Conservation (phyloP, 1,284 basidiomycete species). For the Porodaedalea pini region DNA sequence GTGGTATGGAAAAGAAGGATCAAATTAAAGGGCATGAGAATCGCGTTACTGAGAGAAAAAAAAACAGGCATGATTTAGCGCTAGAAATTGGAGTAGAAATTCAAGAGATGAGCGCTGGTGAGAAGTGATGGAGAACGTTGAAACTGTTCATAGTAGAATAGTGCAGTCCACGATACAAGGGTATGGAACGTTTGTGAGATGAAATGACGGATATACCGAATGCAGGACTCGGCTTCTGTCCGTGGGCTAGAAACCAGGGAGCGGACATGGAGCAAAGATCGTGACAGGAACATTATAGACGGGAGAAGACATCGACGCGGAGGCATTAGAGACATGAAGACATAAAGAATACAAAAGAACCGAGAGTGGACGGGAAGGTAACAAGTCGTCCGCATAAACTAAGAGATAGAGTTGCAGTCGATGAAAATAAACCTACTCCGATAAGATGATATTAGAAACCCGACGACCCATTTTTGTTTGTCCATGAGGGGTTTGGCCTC, state of each 20-base stretch:
- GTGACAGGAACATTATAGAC: neutral
- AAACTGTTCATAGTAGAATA: neutral
- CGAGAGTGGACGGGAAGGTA: neutral
- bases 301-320: conserved; percentile 1
- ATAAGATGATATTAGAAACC: neutral
- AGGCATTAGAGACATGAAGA: neutral
- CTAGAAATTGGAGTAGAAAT: neutral
- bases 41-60: neutral
- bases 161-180: conserved; percentile 1
- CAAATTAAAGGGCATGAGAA: neutral
- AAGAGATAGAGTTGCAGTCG: neutral
- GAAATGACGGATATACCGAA: neutral
- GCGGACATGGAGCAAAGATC: neutral
- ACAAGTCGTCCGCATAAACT: conserved; percentile 4
- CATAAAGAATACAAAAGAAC: neutral
- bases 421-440: neutral
- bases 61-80: neutral
- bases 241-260: neutral
- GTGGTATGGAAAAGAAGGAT: neutral
- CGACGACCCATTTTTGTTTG: neutral
- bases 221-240: neutral
- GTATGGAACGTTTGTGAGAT: neutral
- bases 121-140: neutral
- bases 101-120: neutral
- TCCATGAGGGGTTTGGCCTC: neutral